Evolutionary conservation across 345 rosid genomes (phyloP).

Genomic region (Brassica incana): DNA sequence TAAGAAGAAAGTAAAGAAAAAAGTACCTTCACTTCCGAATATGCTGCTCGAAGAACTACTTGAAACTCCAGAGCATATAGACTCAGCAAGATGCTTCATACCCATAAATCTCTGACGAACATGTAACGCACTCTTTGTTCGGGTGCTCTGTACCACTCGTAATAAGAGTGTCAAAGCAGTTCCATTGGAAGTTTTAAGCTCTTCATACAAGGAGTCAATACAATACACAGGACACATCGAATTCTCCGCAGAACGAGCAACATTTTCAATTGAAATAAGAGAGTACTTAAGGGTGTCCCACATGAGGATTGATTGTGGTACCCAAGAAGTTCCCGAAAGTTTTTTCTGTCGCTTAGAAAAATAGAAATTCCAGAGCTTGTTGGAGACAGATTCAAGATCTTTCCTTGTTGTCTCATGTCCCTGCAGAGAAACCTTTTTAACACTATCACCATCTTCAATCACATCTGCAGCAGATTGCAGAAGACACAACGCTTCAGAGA

Average conservation of each 20-base stretch:
- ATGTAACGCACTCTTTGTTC: conserved; percentile 55
- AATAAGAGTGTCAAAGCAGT: conserved; percentile 67
- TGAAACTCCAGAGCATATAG: conserved; percentile 65
- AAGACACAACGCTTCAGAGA: too few species aligned
- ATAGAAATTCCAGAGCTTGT: conserved; percentile 51
- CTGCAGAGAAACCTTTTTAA: conserved; percentile 47
- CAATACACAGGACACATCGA: conserved; percentile 51
- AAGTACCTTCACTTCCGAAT: conserved; percentile 50
- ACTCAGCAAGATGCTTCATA: conserved; percentile 73
- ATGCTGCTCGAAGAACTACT: conserved; percentile 40
- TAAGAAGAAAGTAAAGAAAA: conserved; percentile 16
- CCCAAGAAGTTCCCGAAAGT: conserved; percentile 45
- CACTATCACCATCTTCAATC: conserved; percentile 48
- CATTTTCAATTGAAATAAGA: conserved; percentile 78
- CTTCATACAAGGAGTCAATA: conserved; percentile 58
- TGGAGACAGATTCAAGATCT: conserved; percentile 57
- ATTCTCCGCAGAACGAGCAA: conserved; percentile 63
- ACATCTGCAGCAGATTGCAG: conserved; percentile 59
- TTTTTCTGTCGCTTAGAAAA: conserved; percentile 48
- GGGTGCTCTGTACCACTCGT: too few species aligned
- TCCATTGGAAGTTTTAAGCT: conserved; percentile 67
- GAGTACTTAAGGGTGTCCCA: conserved; percentile 94
- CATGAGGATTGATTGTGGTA: conserved; percentile 58
- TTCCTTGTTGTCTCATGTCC: conserved; percentile 44
- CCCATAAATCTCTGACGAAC: conserved; percentile 86